Evolutionary conservation across 1,284 basidiomycete genomes (phyloP), one percentile per base, ranked within the genome.

Genomic region (Amylostereum areolatum): DNA sequence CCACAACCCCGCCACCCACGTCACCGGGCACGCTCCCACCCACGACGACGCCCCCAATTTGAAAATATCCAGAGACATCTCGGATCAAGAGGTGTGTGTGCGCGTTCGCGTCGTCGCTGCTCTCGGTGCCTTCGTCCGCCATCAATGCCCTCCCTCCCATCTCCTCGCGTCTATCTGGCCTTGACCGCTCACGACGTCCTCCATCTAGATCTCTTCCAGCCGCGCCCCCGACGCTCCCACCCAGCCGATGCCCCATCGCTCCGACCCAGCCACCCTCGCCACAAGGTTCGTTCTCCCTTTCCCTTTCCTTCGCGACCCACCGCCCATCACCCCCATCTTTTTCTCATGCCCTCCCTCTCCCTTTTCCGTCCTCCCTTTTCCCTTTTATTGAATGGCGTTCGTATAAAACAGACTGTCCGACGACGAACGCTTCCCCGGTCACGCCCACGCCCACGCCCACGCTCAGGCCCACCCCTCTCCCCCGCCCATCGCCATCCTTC

Each of bases 401-500:
- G 45, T 29, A 47, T 42, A 40, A 42, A 52, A 45, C 59, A 73
- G 72, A 45, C 73, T 69, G 59, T 62, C 68, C 50, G 69, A 72
- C 49, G 68, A 69, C 56, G 66, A 64, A 55, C 63, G 63, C 48
- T 54, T 60, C 51, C 66, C 69, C 56, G 64, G 65, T 55, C n/a
- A n/a, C n/a, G n/a, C n/a, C n/a, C n/a, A n/a, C n/a, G n/a, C n/a
- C n/a, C n/a, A n/a, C n/a, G n/a, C 65, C 61, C 56, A 64, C 69
- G 56, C 72, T 70, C 64, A 69, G n/a, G 37, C 68, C 49, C 67
- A 70, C 45, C 72, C 75, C 30, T 75, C 73, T 41, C 78, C 80
- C 6, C 75, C 78, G 1, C 77, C 80, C 52, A 78, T 81, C 61
- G 67, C 73, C 34, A 75, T 73, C 47, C 64, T 80, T 48, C 67